A percentile compares a stretch with the other conserved stretches of the same genome.
These are phyloP conservation scores for Yamadazyma taylorii DNA, from an alignment of 1,139 yeast species.

Conservation along the genomic window DNA sequence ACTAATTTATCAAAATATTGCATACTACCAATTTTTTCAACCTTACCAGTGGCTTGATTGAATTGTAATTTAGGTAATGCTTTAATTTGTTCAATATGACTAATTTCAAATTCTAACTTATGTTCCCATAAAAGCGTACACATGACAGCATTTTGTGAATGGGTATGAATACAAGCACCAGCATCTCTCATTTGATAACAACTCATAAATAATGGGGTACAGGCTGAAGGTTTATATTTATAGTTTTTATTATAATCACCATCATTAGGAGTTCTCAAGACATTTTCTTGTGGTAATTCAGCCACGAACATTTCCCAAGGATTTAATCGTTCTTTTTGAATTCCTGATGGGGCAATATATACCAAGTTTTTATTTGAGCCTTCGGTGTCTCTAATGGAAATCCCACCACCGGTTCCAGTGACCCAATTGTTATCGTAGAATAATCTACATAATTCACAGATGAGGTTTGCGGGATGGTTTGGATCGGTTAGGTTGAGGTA, in stretches of 20 bases:
- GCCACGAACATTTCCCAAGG: conserved; percentile 85
- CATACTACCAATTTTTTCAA: conserved; percentile 64
- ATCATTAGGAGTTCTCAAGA: conserved; percentile 59
- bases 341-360: conserved; percentile 91
- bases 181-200: conserved; percentile 73
- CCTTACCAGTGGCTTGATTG: conserved; percentile 40
- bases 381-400: conserved; percentile 67
- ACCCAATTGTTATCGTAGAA: conserved; percentile 89
- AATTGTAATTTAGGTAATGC: conserved; percentile 64
- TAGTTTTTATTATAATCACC: conserved; percentile 41
- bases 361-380: conserved; percentile 48
- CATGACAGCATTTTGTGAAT: conserved; percentile 86
- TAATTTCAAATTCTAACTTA: conserved; percentile 64
- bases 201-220: conserved; percentile 85
- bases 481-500: conserved; percentile 40
- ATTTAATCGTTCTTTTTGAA: conserved; percentile 84
- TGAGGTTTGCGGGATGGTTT: conserved; percentile 78
- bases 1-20: conserved; percentile 72
- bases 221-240: conserved; percentile 82
- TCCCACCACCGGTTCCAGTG: conserved; percentile 96
- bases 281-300: conserved; percentile 52
- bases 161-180: conserved; percentile 95
- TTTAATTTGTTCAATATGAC: conserved; percentile 88
- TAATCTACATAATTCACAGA: conserved; percentile 75
- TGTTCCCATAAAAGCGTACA: conserved; percentile 66